Conservation (phyloP, 2,329 filamentous ascomycete species). For the Monosporascus sp. region DNA sequence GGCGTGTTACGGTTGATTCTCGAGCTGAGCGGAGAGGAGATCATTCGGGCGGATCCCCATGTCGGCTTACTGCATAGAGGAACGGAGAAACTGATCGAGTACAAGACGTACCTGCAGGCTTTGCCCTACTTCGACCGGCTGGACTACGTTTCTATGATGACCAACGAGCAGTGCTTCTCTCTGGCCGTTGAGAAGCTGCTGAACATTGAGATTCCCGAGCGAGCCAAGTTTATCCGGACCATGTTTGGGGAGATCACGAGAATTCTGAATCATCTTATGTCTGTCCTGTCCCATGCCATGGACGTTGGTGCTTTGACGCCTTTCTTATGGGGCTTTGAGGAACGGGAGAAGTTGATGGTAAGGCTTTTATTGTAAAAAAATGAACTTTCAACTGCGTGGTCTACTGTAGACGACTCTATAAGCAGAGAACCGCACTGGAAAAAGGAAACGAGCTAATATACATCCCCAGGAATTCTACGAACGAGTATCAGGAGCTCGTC, state of each 20-base stretch:
- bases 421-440: constrained; percentile 2
- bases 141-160: constrained; percentile 99
- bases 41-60: constrained; percentile 92
- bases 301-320: constrained; percentile 96
- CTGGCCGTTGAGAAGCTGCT: constrained; percentile 96
- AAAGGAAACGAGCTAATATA: constrained; percentile 3
- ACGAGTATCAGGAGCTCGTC: constrained; percentile 93
- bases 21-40: constrained; percentile 96
- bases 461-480: constrained; percentile 89
- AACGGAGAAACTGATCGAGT: constrained; percentile 99
- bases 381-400: background rate
- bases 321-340: constrained; percentile 99
- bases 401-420: background rate
- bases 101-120: constrained; percentile 98
- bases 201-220: constrained; percentile 90
- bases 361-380: constrained; percentile 22
- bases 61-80: constrained; percentile 93
- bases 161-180: constrained; percentile 96
- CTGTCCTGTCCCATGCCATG: constrained; percentile 94
- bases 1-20: constrained; percentile 96
- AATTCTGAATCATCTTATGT: constrained; percentile 96
- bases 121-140: constrained; percentile 97
- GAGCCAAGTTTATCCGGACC: constrained; percentile 95
- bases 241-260: constrained; percentile 94
- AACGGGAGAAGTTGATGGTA: constrained; percentile 99